phyloP scores from a whole-genome alignment of 331 rosid species.

The Acacia concinna region DNA sequence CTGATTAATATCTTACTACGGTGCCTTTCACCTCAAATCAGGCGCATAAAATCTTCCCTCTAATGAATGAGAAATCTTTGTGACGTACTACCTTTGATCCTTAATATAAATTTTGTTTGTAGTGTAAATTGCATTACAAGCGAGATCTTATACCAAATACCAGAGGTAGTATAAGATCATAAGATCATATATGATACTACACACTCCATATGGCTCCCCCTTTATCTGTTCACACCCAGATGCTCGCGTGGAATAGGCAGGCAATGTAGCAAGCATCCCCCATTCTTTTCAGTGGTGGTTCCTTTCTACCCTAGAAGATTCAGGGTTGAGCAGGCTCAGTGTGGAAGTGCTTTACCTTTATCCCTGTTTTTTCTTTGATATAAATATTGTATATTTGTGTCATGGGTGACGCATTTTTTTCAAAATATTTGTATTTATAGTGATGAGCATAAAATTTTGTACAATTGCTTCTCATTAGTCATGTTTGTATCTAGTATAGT shows the following conservation, averaged over 20 bases:
- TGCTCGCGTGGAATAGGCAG: conserved; percentile 15
- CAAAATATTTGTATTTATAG: conserved; percentile 36
- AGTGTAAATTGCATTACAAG: too few species aligned
- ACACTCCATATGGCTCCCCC: conserved; percentile 11
- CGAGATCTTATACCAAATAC: too few species aligned
- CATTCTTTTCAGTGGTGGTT: conserved; percentile 14
- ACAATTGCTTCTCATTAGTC: conserved; percentile 23
- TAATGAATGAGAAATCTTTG: conserved; percentile 26
- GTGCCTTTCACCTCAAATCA: conserved; percentile 21
- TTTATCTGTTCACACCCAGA: conserved; percentile 9
- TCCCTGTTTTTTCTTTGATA: conserved; percentile 4
- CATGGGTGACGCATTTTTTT: conserved; percentile 42
- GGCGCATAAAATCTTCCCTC: conserved; percentile 27
- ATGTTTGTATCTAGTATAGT: conserved; percentile 23
- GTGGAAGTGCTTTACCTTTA: conserved; percentile 38
- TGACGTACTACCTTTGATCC: too few species aligned
- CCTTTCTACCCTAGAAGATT: conserved; percentile 32
- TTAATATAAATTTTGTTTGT: too few species aligned
- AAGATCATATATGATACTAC: conserved; percentile 43
- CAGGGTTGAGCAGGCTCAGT: conserved; percentile 39
- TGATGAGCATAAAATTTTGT: conserved; percentile 43
- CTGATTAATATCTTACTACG: conserved; percentile 12
- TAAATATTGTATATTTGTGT: conserved; percentile 54
- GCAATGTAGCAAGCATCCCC: not conserved
- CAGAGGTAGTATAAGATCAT: conserved; percentile 33